Percentiles rank a stretch among this genome's conserved stretches.
Evolutionary conservation across 2,329 filamentous ascomycete genomes (phyloP).

Genomic region (Pseudopithomyces maydicus): DNA sequence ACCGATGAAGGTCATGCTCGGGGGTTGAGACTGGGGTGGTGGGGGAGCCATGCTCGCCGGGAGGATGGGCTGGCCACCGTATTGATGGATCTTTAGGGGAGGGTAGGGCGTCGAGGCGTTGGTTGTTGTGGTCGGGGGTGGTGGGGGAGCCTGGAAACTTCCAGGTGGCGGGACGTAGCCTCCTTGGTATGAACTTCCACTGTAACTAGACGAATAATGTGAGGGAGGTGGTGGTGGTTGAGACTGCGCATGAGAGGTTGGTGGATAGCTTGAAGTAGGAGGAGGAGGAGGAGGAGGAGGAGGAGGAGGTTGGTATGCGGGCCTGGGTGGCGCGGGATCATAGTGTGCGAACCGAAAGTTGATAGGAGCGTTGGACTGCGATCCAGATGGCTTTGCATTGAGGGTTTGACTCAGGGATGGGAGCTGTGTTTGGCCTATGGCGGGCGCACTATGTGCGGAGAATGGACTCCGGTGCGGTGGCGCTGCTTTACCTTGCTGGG

Average conservation of each 20-base stretch:
- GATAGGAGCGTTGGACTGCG: slow-evolving; percentile 28
- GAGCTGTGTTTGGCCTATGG: slow-evolving; percentile 6
- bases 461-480: slow-evolving; percentile 40
- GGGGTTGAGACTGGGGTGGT: slow-evolving; percentile 20
- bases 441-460: slow-evolving; percentile 21
- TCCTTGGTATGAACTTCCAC: slow-evolving; percentile 25
- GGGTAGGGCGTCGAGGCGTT: slow-evolving; percentile 28
- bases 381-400: slow-evolving; percentile 37
- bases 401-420: slow-evolving; percentile 22
- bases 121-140: slow-evolving; percentile 19
- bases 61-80: slow-evolving; percentile 47
- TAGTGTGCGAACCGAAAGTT: slow-evolving; percentile 45
- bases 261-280: slow-evolving; percentile 24
- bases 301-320: slow-evolving; percentile 28
- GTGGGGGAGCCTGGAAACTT: slow-evolving; percentile 39
- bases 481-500: slow-evolving; percentile 25
- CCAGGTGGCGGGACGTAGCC: slow-evolving; percentile 40
- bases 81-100: slow-evolving; percentile 45
- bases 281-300: too few relatives aligned
- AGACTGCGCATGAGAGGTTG: slow-evolving; percentile 18
- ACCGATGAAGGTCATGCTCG: slow-evolving; percentile 19
- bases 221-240: slow-evolving; percentile 19
- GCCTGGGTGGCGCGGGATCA: slow-evolving; percentile 35
- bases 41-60: slow-evolving; percentile 45
- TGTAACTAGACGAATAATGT: slow-evolving; percentile 52